Percentiles rank a stretch among this genome's conserved stretches.
Conservation (phyloP, 495 filamentous ascomycete genomes). For the Amphirosellinia nigrospora region DNA sequence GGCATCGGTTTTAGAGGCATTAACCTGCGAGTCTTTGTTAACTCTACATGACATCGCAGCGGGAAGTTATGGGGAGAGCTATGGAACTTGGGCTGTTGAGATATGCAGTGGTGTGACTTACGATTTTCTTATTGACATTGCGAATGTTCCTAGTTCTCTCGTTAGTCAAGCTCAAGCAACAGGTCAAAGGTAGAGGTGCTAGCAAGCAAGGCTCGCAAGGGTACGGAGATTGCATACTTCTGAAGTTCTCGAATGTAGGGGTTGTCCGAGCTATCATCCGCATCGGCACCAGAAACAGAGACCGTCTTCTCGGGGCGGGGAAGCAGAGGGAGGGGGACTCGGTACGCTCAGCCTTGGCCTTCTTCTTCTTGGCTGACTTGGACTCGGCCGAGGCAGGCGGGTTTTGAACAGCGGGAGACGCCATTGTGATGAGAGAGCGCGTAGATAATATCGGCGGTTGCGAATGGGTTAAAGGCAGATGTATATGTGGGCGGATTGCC, state of each 20-base stretch:
- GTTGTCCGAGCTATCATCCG: constrained; percentile 67
- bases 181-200: constrained; percentile 18
- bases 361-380: constrained; percentile 77
- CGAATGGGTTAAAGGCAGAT: constrained; percentile 3
- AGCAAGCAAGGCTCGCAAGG: not conserved
- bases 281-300: constrained; percentile 45
- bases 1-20: constrained; percentile 76
- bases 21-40: constrained; percentile 58
- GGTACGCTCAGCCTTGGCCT: constrained; percentile 64
- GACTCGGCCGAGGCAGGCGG: constrained; percentile 54
- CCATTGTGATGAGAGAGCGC: constrained; percentile 46
- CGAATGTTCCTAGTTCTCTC: constrained; percentile 72
- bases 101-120: constrained; percentile 53
- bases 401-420: constrained; percentile 58
- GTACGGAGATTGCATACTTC: constrained; percentile 62
- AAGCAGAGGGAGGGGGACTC: constrained; percentile 53
- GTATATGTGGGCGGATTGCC: not conserved
- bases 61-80: not conserved
- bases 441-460: constrained; percentile 16
- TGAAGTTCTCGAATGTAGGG: constrained; percentile 82
- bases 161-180: constrained; percentile 34
- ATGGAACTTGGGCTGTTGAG: constrained; percentile 18
- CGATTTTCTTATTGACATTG: constrained; percentile 86
- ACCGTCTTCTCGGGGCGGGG: constrained; percentile 51
- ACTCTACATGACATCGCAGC: not conserved